Evolutionary conservation across 768 basidiomycete genomes (phyloP).

Genomic region (Kwoniella dendrophila): DNA sequence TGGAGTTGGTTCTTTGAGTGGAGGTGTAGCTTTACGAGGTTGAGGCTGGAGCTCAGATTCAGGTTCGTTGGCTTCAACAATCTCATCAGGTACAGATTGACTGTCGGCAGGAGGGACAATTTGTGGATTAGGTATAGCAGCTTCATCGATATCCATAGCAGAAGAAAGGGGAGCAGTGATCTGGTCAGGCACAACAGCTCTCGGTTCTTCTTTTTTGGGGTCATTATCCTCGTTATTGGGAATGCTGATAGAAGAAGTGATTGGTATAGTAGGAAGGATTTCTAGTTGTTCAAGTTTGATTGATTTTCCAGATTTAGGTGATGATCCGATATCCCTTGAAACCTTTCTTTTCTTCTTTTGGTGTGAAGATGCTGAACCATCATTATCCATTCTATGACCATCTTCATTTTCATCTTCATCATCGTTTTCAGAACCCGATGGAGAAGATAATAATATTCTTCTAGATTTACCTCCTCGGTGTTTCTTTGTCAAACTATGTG

Average conservation of each 20-base stretch:
- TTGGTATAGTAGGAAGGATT: no score
- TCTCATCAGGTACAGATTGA: background rate
- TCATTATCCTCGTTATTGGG: background rate
- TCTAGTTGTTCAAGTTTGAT: constrained; percentile 24
- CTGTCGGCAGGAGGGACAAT: constrained; percentile 3
- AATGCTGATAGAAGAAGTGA: no score
- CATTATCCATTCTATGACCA: no score
- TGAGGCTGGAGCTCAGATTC: no score
- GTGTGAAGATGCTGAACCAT: no score
- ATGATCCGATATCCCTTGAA: constrained; percentile 5
- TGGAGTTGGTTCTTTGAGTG: no score
- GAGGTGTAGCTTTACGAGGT: no score
- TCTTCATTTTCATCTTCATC: constrained; percentile 20
- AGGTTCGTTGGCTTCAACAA: constrained; percentile 11
- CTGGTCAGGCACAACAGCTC: constrained; percentile 28
- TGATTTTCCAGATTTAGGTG: constrained; percentile 18
- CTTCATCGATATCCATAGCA: constrained; percentile 15
- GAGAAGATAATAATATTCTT: constrained; percentile 40
- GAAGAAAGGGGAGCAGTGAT: constrained; percentile 17
- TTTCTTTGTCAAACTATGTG: no score
- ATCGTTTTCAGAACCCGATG: constrained; percentile 29
- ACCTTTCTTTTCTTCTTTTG: background rate
- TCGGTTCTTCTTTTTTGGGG: background rate
- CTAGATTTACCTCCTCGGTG: constrained; percentile 9
- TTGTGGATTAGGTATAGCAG: constrained; percentile 5